phyloP scores from a whole-genome alignment of 306 rosid species.

The Lathyrus oleraceus region DNA sequence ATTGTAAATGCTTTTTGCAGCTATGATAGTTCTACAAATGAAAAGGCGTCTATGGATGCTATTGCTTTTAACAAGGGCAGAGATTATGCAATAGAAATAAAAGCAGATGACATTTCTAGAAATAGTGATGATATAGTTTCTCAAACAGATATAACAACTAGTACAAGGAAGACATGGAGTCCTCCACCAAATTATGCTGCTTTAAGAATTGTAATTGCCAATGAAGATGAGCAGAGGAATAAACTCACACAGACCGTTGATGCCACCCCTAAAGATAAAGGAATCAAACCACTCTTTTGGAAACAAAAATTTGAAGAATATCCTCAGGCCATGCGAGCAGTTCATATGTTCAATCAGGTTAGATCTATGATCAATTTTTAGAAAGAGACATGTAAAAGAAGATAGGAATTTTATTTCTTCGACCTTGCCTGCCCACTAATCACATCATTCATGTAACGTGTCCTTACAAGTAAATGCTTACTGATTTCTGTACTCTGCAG shows the following conservation, averaged over 20 bases:
- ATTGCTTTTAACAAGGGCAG: slow-evolving; percentile 38
- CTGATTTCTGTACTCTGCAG: slow-evolving; percentile 44
- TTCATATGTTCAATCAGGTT: slow-evolving; percentile 69
- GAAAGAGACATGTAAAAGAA: slow-evolving; percentile 22
- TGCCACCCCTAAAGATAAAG: slow-evolving; percentile 81
- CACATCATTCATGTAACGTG: not conserved
- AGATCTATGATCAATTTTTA: slow-evolving; percentile 32
- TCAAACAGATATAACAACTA: slow-evolving; percentile 65
- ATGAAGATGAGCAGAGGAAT: slow-evolving; percentile 58
- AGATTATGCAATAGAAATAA: slow-evolving; percentile 48
- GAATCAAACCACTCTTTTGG: slow-evolving; percentile 66
- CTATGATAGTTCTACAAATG: slow-evolving; percentile 42
- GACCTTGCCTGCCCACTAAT: not conserved
- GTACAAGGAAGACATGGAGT: slow-evolving; percentile 68
- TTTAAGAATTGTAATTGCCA: slow-evolving; percentile 64
- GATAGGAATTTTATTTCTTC: not conserved
- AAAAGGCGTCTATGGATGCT: slow-evolving; percentile 48
- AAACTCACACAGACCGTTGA: slow-evolving; percentile 37
- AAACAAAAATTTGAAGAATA: slow-evolving; percentile 62
- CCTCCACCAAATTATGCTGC: slow-evolving; percentile 62
- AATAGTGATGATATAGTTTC: slow-evolving; percentile 60
- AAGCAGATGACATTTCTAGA: slow-evolving; percentile 46
- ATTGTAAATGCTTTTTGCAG: slow-evolving; percentile 41
- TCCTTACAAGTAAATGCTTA: slow-evolving; percentile 24
- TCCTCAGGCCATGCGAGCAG: slow-evolving; percentile 56